Conservation (phyloP, 177 flowering plant species). For the Vitis hybrid region DNA sequence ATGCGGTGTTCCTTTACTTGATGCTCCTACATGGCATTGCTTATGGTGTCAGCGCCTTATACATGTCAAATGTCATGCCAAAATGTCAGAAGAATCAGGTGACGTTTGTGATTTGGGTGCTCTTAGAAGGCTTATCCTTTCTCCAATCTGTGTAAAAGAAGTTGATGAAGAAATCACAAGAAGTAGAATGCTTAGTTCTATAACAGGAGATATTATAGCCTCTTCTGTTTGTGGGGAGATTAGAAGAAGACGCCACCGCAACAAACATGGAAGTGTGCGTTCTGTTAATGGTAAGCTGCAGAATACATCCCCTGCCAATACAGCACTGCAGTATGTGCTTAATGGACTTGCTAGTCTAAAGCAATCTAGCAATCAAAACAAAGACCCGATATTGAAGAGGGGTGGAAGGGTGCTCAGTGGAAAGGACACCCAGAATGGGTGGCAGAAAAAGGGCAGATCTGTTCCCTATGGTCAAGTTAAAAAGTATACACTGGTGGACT, state of each 20-base stretch:
- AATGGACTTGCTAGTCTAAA: conserved; percentile 44
- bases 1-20: conserved; percentile 66
- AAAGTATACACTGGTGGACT: conserved; percentile 45
- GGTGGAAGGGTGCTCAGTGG: conserved; percentile 14
- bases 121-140: conserved; percentile 59
- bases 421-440: conserved; percentile 25
- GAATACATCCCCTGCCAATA: conserved; percentile 32
- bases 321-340: conserved; percentile 41
- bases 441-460: conserved; percentile 24
- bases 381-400: conserved; percentile 21
- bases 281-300: conserved; percentile 32
- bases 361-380: conserved; percentile 30
- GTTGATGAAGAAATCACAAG: conserved; percentile 24
- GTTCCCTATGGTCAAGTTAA: conserved; percentile 17
- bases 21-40: conserved; percentile 77
- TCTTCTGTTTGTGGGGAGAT: conserved; percentile 62
- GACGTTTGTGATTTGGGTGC: conserved; percentile 79
- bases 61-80: conserved; percentile 74
- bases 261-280: conserved; percentile 39
- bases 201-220: conserved; percentile 50
- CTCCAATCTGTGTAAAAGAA: conserved; percentile 75
- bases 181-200: conserved; percentile 51
- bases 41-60: conserved; percentile 85
- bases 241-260: conserved; percentile 48
- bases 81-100: conserved; percentile 68